A percentile compares a stretch with the other conserved stretches of the same genome.
Evolutionary conservation across 2,329 filamentous ascomycete species (phyloP).

Genomic region (Sclerotinia minor): DNA sequence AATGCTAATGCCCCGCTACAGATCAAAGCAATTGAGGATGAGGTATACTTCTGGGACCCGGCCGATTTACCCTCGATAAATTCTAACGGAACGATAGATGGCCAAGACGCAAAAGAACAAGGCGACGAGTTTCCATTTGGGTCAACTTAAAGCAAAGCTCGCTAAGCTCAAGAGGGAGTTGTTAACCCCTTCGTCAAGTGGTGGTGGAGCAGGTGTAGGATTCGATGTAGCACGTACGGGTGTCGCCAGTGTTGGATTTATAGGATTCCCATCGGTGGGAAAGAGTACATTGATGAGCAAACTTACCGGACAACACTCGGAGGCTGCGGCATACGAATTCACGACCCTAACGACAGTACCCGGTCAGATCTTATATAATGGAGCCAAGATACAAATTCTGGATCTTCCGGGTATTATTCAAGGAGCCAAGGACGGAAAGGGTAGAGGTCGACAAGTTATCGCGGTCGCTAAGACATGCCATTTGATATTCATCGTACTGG

Average conservation of each 20-base stretch:
- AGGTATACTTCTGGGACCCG: constrained; percentile 57
- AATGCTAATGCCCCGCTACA: constrained; percentile 45
- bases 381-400: constrained; percentile 95
- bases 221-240: constrained; percentile 98
- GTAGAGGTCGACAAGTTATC: constrained; percentile 96
- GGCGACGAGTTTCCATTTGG: constrained; percentile 88
- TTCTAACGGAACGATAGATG: constrained; percentile 60
- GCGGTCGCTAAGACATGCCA: constrained; percentile 98
- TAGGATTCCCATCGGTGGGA: constrained; percentile 96
- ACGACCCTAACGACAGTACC: constrained; percentile 97
- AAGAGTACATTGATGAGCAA: constrained; percentile 97
- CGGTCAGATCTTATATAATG: constrained; percentile 94
- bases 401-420: constrained; percentile 99
- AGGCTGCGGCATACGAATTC: constrained; percentile 97
- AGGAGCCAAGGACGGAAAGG: constrained; percentile 96
- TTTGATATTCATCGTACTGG: constrained; percentile 96
- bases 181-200: constrained; percentile 79
- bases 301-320: constrained; percentile 93
- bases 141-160: constrained; percentile 96
- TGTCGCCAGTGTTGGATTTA: constrained; percentile 95
- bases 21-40: constrained; percentile 96
- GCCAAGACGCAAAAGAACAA: constrained; percentile 97
- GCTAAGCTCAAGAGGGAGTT: constrained; percentile 97
- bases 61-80: constrained; percentile 26
- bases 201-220: constrained; percentile 80